Conservation (phyloP, 805 yeast species). For the Yarrowia divulgata region DNA sequence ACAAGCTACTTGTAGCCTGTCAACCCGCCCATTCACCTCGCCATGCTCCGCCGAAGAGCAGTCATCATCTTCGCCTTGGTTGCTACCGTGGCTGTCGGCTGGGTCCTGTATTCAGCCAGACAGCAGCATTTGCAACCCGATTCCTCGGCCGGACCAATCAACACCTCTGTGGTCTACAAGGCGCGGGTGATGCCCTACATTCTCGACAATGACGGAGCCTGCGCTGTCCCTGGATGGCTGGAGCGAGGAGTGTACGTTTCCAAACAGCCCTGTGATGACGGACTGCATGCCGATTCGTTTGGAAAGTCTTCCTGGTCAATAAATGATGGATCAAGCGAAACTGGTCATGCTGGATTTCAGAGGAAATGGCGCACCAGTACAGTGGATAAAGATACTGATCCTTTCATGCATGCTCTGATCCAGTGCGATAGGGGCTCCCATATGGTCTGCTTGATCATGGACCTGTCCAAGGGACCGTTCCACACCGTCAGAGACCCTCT, state of each 20-base stretch:
- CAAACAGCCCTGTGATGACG: neutral
- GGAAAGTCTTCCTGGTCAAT: neutral
- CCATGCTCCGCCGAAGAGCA: too few relatives aligned
- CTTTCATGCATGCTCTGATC: neutral
- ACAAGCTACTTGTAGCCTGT: too few relatives aligned
- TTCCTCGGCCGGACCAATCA: neutral
- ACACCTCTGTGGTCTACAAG: neutral
- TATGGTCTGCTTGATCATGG: constrained; percentile 22
- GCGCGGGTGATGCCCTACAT: constrained; percentile 22
- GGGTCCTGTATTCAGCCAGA: neutral
- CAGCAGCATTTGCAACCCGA: neutral
- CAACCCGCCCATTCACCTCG: too few relatives aligned
- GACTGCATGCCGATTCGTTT: neutral
- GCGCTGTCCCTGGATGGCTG: constrained; percentile 9
- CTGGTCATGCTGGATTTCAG: neutral
- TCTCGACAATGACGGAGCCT: neutral
- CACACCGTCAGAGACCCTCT: neutral
- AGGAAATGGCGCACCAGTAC: neutral
- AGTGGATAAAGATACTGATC: neutral
- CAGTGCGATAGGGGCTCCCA: constrained; percentile 5
- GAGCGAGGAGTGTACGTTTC: neutral
- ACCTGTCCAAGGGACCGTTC: constrained; percentile 1
- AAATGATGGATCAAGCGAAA: neutral
- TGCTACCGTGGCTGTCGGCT: neutral
- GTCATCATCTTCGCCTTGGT: too few relatives aligned